phyloP scores from a whole-genome alignment of 495 filamentous ascomycete species.

The Niebla homalea region DNA sequence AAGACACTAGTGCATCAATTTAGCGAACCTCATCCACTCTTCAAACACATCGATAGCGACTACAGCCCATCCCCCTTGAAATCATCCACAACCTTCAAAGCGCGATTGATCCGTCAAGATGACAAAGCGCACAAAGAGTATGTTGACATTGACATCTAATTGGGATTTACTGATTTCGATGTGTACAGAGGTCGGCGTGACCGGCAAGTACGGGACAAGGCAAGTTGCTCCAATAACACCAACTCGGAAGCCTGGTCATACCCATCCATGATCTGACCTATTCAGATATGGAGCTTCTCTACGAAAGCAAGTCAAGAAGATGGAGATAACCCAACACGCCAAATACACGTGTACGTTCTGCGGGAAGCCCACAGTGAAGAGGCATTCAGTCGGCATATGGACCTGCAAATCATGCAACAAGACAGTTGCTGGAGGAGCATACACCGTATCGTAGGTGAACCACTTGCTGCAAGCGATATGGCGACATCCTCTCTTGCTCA shows the following conservation, averaged over 20 bases:
- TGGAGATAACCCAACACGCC: constrained; percentile 96
- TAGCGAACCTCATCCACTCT: neutral
- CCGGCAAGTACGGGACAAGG: constrained; percentile 59
- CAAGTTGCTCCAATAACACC: constrained; percentile 24
- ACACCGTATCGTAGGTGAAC: constrained; percentile 80
- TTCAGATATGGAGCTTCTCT: constrained; percentile 94
- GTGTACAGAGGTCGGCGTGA: constrained; percentile 66
- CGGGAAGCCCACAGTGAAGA: constrained; percentile 89
- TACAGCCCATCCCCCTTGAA: neutral
- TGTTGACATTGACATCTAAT: constrained; percentile 14
- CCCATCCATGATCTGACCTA: constrained; percentile 1
- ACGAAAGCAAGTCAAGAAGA: constrained; percentile 99
- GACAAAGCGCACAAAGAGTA: constrained; percentile 93
- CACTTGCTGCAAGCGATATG: neutral
- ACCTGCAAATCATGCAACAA: constrained; percentile 86
- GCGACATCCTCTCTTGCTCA: neutral
- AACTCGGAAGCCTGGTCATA: no score
- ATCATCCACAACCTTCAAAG: neutral
- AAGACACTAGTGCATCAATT: neutral
- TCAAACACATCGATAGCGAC: neutral
- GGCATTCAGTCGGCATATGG: constrained; percentile 91
- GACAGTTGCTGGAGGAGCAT: constrained; percentile 91
- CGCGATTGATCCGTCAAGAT: constrained; percentile 42
- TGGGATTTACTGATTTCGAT: neutral
- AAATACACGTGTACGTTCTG: constrained; percentile 90